Evolutionary conservation across 2,329 filamentous ascomycete species (phyloP), one percentile per base, ranked within the genome.

Genomic region (Seiridium unicorne): DNA sequence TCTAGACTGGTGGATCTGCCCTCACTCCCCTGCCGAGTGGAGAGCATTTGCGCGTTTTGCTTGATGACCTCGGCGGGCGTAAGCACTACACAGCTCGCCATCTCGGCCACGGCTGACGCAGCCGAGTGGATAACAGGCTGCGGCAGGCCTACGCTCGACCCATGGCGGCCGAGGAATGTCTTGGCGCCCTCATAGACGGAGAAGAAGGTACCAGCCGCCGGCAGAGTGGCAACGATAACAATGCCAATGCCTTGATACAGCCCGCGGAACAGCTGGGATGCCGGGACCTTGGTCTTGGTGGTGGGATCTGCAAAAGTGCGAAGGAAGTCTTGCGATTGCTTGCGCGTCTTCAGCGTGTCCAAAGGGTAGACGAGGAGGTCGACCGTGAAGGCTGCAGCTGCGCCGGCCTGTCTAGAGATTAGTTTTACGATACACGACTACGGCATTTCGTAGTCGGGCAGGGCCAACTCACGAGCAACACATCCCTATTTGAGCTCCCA

Each of bases 21-120:
- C 34, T 44, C 46, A 40, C 56, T 13, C 61, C 65, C 31, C 63
- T 69, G 68, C 59, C 44, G 42, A 44, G 44, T 64, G 13, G 63
- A 69, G 38, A 95, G 80, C 84, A 97, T 93, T 74, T 97, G 93
- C 0, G 93, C 92, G 74, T 97, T 97, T 72, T 96, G 93, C 77
- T 97, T 97, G 64, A 97, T 85, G 6, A 96, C 91, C 73, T 97
- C 93, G 11, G 92, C 92, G 0, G 93, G 93, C 0, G 93, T 94
- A 42, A 97, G 84, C 62, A 97, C 91, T 26, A 92, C 81, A 71
- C 93, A 97, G 4, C 92, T 93, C 3, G 92, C 90, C 66, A 93
- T 84, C 75, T 97, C 93, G 1, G 89, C 93, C 13, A 86, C 76
- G 2, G 87, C 89, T 1, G 92, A 96, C 10, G 92, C 89, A 3